Evolutionary conservation across 1,284 basidiomycete species (phyloP), one percentile per base, ranked within the genome.

Genomic region (Sporisorium iseilematis-ciliati): DNA sequence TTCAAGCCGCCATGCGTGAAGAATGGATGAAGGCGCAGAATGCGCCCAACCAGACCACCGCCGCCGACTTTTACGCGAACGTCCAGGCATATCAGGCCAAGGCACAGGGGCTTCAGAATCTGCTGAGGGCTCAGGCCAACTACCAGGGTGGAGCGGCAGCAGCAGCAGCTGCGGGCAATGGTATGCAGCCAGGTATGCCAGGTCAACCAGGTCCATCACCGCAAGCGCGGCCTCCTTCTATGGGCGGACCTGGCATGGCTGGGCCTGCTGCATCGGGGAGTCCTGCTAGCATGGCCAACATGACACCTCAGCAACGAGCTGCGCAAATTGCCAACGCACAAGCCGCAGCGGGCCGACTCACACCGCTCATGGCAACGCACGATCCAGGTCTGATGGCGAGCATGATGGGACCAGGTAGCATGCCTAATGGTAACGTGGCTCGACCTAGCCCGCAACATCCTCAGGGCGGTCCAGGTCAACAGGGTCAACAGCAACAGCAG

Each of bases 11-110:
- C 7, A 73, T 80, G 50, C 75, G 77, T 38, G 75, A 75, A 35
- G 81, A 82, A 41, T 79, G 79, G 78, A 75, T 81, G 65, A 80
- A 82, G 57, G 81, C 81, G 4, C 81, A 82, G 56, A 75, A 68
- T 31, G 78, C 79, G 3, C 77, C 79, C 33, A 75, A 73, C 29
- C 79, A 73, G 41, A 71, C 77, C 25, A 68, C 75, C 23, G 77
- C 81, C 23, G 75, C 79, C 57, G 77, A 79, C 33, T 77, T 77
- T n/a, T 75, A 79, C 53, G 74, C 71, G 25, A 82, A 73, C 40
- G 79, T 78, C 1, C 81, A 79, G 55, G 78, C 75, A 31, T 71
- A 81, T 40, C 81, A 82, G 54, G 70, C 69, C 21, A 78, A 80
- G 52, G 73, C 78, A 10, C 78, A 78, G 52, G 77, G 75, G 18